These are phyloP conservation scores for Trichoderma virens DNA, from an alignment of 495 filamentous ascomycete species.

Conservation along the genomic window DNA sequence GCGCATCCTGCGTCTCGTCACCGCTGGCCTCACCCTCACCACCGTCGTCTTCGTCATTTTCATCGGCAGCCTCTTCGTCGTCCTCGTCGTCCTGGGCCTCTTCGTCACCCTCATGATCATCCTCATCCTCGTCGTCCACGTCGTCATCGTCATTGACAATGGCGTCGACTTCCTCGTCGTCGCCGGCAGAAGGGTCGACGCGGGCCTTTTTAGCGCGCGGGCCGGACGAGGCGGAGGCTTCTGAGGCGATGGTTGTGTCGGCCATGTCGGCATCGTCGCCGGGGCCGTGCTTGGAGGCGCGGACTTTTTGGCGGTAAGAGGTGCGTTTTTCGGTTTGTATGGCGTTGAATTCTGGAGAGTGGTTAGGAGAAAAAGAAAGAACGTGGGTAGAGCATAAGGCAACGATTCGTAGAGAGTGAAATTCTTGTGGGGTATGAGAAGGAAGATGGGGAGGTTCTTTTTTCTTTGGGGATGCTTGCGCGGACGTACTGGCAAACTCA, in stretches of 20 bases:
- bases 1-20: conserved; percentile 27
- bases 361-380: background rate
- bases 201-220: conserved; percentile 10
- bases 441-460: background rate
- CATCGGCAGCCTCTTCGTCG: conserved; percentile 38
- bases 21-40: conserved; percentile 34
- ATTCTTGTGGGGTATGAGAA: background rate
- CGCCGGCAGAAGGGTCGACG: conserved; percentile 10
- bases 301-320: conserved; percentile 41
- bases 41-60: conserved; percentile 37
- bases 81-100: conserved; percentile 45
- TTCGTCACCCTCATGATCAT: conserved; percentile 45
- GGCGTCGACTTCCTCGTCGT: conserved; percentile 37
- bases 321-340: conserved; percentile 44
- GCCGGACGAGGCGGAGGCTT: conserved; percentile 3
- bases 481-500: conserved; percentile 49
- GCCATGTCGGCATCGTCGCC: conserved; percentile 20
- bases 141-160: conserved; percentile 13
- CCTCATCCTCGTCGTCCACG: conserved; percentile 22
- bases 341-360: conserved; percentile 44
- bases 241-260: conserved; percentile 11
- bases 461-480: background rate
- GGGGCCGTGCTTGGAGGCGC: conserved; percentile 32
- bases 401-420: background rate
- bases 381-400: background rate